phyloP scores from a whole-genome alignment of 75 land plant species.

The Sequoia sempervirens region DNA sequence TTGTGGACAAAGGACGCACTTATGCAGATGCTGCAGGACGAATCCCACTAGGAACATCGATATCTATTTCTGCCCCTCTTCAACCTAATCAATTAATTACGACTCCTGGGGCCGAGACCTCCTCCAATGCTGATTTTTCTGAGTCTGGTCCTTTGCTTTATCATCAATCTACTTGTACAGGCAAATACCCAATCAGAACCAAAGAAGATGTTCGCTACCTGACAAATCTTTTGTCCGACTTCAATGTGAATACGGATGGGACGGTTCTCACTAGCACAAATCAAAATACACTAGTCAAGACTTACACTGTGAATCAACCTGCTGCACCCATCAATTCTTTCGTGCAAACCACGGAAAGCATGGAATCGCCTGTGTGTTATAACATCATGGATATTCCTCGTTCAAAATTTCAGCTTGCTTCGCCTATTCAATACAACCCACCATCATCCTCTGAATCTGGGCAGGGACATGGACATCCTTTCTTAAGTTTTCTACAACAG shows the following conservation, averaged over 20 bases:
- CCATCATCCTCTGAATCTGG: not conserved
- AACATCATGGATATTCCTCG: not conserved
- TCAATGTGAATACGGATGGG: constrained; percentile 2
- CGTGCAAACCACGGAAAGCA: not conserved
- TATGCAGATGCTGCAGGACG: constrained; percentile 9
- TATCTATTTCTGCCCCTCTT: not conserved
- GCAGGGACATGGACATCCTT: not conserved
- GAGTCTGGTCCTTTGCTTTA: not conserved
- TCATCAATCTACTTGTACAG: constrained; percentile 5
- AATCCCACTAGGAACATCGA: not conserved
- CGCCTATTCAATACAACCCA: not conserved
- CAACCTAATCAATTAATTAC: not conserved
- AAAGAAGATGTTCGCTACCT: constrained; percentile 2
- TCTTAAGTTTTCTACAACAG: not conserved
- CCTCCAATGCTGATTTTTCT: not conserved
- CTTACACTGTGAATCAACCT: not conserved
- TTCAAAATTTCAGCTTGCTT: not conserved
- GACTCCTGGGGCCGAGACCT: not conserved
- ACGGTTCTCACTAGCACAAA: not conserved
- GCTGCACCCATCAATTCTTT: not conserved
- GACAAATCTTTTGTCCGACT: constrained; percentile 4
- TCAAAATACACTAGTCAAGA: not conserved
- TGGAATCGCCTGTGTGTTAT: not conserved
- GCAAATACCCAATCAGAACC: not conserved
- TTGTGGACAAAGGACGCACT: not conserved